phyloP scores from a whole-genome alignment of 805 yeast species.

The Grigorovia yakushimaensis region DNA sequence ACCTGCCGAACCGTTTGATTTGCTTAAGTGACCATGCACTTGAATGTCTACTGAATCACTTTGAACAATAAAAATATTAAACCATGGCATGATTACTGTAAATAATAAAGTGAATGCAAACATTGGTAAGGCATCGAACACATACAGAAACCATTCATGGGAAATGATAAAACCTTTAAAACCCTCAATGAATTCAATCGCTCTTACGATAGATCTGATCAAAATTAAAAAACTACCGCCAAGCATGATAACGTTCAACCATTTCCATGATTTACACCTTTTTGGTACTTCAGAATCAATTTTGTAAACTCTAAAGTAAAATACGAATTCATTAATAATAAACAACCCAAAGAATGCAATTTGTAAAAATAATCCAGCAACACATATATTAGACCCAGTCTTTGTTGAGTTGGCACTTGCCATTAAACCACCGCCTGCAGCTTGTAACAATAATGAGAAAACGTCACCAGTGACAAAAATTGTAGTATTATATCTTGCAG shows the following conservation, averaged over 20 bases:
- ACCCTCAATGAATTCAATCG: slow-evolving; percentile 27
- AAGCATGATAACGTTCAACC: slow-evolving; percentile 9
- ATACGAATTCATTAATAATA: slow-evolving; percentile 11
- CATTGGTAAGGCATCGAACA: slow-evolving; percentile 27
- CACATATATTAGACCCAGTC: slow-evolving; percentile 18
- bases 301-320: slow-evolving; percentile 8
- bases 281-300: slow-evolving; percentile 1
- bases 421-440: slow-evolving; percentile 28
- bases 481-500: slow-evolving; percentile 17
- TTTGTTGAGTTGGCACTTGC: not conserved
- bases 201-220: slow-evolving; percentile 28
- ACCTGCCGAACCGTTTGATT: not conserved
- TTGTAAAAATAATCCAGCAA: slow-evolving; percentile 28
- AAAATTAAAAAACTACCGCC: slow-evolving; percentile 16
- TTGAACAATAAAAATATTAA: slow-evolving; percentile 11
- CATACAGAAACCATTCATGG: slow-evolving; percentile 23
- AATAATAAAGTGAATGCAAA: slow-evolving; percentile 9
- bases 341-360: slow-evolving; percentile 25
- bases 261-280: slow-evolving; percentile 8
- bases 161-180: slow-evolving; percentile 18
- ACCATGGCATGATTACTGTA: slow-evolving; percentile 4
- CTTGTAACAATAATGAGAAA: slow-evolving; percentile 24
- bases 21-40: not conserved
- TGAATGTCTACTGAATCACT: slow-evolving; percentile 11
- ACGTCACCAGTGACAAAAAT: slow-evolving; percentile 29